Evolutionary conservation across 2,329 filamentous ascomycete species (phyloP).

Genomic region (Scolecobasidium constrictum): DNA sequence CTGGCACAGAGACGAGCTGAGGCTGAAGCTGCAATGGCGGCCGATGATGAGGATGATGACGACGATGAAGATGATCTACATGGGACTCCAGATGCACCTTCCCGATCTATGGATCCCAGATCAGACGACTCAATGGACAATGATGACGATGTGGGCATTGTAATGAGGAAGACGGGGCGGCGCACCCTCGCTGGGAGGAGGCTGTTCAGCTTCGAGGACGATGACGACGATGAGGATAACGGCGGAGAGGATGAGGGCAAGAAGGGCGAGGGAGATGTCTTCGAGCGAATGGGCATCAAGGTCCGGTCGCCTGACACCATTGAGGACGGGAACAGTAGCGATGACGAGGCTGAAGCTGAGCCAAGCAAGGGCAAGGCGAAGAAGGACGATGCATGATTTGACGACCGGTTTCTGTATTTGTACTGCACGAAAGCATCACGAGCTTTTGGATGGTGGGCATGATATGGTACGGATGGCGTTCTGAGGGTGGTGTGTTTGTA

Average conservation of each 20-base stretch:
- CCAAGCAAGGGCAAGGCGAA: background rate
- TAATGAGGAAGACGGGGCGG: slow-evolving; percentile 5
- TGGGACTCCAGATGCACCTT: background rate
- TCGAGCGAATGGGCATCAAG: slow-evolving; percentile 8
- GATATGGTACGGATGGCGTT: too few relatives aligned
- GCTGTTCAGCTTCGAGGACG: background rate
- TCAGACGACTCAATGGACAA: slow-evolving; percentile 4
- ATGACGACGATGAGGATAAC: background rate
- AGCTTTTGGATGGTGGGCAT: too few relatives aligned
- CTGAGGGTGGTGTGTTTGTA: too few relatives aligned
- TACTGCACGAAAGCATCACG: too few relatives aligned
- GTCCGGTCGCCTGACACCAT: slow-evolving; percentile 3
- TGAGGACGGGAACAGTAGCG: slow-evolving; percentile 1
- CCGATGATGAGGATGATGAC: slow-evolving; percentile 6
- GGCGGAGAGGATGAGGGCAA: background rate
- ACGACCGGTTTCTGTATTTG: too few relatives aligned
- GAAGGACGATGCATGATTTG: background rate
- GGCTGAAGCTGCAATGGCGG: slow-evolving; percentile 1
- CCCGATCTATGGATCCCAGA: background rate
- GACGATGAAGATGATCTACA: slow-evolving; percentile 4
- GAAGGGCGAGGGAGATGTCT: slow-evolving; percentile 5
- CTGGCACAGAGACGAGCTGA: slow-evolving; percentile 42
- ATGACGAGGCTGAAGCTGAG: background rate
- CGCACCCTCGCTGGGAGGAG: background rate
- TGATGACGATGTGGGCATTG: slow-evolving; percentile 8